These are phyloP conservation scores for Neurospora sp. DNA, from an alignment of 495 filamentous ascomycete species.

Conservation along the genomic window DNA sequence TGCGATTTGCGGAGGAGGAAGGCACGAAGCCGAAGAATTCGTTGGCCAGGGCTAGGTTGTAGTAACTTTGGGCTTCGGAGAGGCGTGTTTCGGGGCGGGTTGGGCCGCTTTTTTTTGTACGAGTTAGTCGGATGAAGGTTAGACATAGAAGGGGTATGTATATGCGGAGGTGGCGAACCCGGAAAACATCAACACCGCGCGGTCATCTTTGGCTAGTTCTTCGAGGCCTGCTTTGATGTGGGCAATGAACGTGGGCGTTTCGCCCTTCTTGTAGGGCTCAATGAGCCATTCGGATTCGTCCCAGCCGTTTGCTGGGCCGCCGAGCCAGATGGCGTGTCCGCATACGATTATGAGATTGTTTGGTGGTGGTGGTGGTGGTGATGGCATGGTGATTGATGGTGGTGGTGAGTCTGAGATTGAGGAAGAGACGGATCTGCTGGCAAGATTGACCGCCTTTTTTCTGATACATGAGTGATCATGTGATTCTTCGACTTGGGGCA, in stretches of 20 bases:
- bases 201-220: slow-evolving; percentile 27
- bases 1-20: slow-evolving; percentile 9
- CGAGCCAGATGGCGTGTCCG: slow-evolving; percentile 71
- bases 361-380: slow-evolving; percentile 13
- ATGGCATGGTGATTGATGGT: background rate
- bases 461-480: slow-evolving; percentile 14
- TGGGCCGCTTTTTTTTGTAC: slow-evolving; percentile 30
- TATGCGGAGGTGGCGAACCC: slow-evolving; percentile 39
- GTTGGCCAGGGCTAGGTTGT: slow-evolving; percentile 37
- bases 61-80: slow-evolving; percentile 61
- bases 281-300: slow-evolving; percentile 64
- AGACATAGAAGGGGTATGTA: background rate
- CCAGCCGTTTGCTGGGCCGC: slow-evolving; percentile 47
- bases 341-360: slow-evolving; percentile 62
- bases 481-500: slow-evolving; percentile 8
- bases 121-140: background rate
- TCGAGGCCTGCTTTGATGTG: slow-evolving; percentile 59
- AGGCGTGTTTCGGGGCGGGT: slow-evolving; percentile 47
- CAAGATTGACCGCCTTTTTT: slow-evolving; percentile 10
- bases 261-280: slow-evolving; percentile 59
- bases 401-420: background rate
- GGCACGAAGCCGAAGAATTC: slow-evolving; percentile 31
- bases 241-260: slow-evolving; percentile 60
- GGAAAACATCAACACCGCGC: slow-evolving; percentile 52
- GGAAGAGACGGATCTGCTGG: background rate